These are phyloP conservation scores for Nicotiana obtusifolia DNA, from an alignment of 257 asterid species.

Conservation along the genomic window DNA sequence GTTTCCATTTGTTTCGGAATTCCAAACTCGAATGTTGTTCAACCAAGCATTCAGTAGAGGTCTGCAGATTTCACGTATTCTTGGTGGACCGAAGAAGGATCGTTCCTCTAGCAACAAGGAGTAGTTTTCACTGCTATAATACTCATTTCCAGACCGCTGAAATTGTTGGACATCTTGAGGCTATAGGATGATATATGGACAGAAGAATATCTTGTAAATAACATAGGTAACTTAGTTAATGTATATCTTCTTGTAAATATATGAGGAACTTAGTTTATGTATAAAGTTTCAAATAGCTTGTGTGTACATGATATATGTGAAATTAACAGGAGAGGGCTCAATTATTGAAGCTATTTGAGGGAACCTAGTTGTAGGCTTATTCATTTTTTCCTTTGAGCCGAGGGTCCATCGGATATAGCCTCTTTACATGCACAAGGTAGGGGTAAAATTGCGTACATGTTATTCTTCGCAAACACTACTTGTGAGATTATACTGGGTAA, in stretches of 20 bases:
- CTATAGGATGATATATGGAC: neutral
- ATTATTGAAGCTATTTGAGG: too few relatives aligned
- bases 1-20: slow-evolving; percentile 98
- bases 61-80: slow-evolving; percentile 94
- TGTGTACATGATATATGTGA: neutral
- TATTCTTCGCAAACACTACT: too few relatives aligned
- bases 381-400: too few relatives aligned
- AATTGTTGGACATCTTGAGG: neutral
- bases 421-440: too few relatives aligned
- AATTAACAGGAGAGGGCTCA: neutral
- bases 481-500: too few relatives aligned
- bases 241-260: neutral
- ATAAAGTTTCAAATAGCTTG: neutral
- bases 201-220: neutral
- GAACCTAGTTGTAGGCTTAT: too few relatives aligned
- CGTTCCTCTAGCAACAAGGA: slow-evolving; percentile 70
- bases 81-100: slow-evolving; percentile 95
- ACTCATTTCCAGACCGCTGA: neutral
- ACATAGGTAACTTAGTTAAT: too few relatives aligned
- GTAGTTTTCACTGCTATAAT: slow-evolving; percentile 16
- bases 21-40: slow-evolving; percentile 92
- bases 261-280: neutral
- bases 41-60: slow-evolving; percentile 98
- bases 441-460: too few relatives aligned
- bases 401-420: too few relatives aligned